Conservation (phyloP, 2,329 filamentous ascomycete species). For the Xylariomycetidae sp. region DNA sequence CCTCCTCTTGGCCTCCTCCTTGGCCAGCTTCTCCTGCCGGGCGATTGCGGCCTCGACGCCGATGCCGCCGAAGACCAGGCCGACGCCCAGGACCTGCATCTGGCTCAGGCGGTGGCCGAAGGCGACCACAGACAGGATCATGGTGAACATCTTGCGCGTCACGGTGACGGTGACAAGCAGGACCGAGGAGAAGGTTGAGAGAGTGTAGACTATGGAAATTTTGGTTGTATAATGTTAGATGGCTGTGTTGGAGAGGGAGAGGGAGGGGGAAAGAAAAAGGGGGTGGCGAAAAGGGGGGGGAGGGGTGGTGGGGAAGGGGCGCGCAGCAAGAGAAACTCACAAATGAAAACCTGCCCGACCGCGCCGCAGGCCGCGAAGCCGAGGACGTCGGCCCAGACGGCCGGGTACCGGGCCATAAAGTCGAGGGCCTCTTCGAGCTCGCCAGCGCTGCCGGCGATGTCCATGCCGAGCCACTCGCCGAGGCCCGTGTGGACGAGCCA, state of each 20-base stretch:
- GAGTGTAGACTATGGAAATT: constrained; percentile 65
- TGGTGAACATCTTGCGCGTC: constrained; percentile 97
- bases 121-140: constrained; percentile 92
- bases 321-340: constrained; percentile 38
- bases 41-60: constrained; percentile 84
- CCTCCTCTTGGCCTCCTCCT: constrained; percentile 61
- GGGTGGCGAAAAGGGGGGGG: constrained; percentile 1
- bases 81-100: constrained; percentile 95
- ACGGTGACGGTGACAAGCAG: constrained; percentile 95
- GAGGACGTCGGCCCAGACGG: constrained; percentile 81
- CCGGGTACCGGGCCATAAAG: constrained; percentile 76
- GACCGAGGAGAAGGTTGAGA: constrained; percentile 86
- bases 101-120: constrained; percentile 81
- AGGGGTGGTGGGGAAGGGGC: not conserved
- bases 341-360: constrained; percentile 94
- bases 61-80: constrained; percentile 90
- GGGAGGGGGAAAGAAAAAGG: not conserved
- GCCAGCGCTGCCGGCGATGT: constrained; percentile 59
- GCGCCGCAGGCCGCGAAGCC: constrained; percentile 88
- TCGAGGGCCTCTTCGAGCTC: constrained; percentile 75
- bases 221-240: constrained; percentile 21
- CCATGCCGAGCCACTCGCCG: constrained; percentile 63
- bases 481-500: constrained; percentile 67
- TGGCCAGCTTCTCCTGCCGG: constrained; percentile 75
- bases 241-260: not conserved